Base-by-base conservation (phyloP, 2,329 filamentous ascomycete species). In the Mycosphaerelloides madeirae region DNA sequence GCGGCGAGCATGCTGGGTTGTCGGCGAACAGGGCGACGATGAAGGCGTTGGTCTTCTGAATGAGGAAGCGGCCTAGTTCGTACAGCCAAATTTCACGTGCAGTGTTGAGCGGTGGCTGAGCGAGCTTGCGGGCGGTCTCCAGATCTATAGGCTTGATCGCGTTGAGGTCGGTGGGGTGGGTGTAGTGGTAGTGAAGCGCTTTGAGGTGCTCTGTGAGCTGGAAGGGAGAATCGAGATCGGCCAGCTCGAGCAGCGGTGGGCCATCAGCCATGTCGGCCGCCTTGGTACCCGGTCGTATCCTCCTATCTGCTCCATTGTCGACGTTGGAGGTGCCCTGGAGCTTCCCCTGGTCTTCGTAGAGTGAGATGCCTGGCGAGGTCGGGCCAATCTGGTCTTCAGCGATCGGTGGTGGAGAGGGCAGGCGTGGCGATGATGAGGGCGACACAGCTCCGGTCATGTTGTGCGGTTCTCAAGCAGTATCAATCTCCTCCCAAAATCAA, bases 131-230 rank as follows among this genome's bases (percentile, higher is more conserved):
- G 9, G 93, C 90, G 32, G 86, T 84, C 25, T 83, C 76, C 60
- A 85, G 84, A 44, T 79, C 86, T 53, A 97, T 83, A 6, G 91
- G 81, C 33, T 79, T 71, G 28, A 81, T 83, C 79, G 79, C 84
- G 54, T 95, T 83, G 87, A 79, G 71, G 36, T 82, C 83, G 80
- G 52, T 77, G 6, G 80, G 79, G 49, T 81, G 79, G 1, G 87
- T 95, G 64, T 86, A 83, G 64, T 85, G 76, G 67, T 90, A 83
- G 71, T 97, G 87, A 13, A 96, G 79, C 29, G 93, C 87, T 66
- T 94, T 91, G 43, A 98, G 83, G 63, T 98, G 91, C 69, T 98
- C 93, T 68, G 96, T 94, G 14, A 97, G 80, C 67, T 96, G 93
- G 65, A 97, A 98, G 34, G 93, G 87, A 16, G 91, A 97, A 64